Base-by-base conservation (phyloP, 805 yeast genomes). In the Wickerhamomyces canadensis region DNA sequence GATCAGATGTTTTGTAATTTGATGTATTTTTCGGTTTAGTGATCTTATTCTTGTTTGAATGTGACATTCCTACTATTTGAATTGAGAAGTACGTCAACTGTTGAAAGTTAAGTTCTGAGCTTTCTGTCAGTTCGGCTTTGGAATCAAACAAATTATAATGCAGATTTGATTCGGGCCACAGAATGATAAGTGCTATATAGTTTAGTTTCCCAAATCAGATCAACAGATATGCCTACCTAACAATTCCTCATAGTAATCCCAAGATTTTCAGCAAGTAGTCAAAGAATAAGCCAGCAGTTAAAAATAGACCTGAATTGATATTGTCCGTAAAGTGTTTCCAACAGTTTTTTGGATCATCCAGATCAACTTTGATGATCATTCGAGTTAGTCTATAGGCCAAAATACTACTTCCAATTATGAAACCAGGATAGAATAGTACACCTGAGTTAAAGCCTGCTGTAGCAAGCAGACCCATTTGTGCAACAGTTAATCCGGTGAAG, bases 241-340 rank as follows among this genome's bases (percentile, higher is more conserved):
- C 23, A 13, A n/a, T 26, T 17, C 5, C 24, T 52, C 52, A 71
- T 34, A 73, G 51, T 40, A 64, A 59, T 0, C 81, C 81, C 19
- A 64, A 50, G 12, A 70, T 41, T 45, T 66, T 65, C 42, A 80
- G 57, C 19, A 80, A 36, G 52, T 83, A 84, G 56, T 84, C 94
- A 32, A 80, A 44, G 31, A 80, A 55, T 48, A 84, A 70, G 8
- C 91, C 93, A 27, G 67, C 58, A 64, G 84, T 74, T 44, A 84
- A 68, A 31, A 73, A 72, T 53, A 78, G 68, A 0, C 93, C 94
- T 2, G 95, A 84, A 39, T 69, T 68, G 49, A 89, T 83, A 57
- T 91, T 93, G 27, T 77, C 74, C 14, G 69, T 69, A 57, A 93
- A 93, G 58, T 80, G 76, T 38, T 70, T 68, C 88, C 97, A 85